A percentile compares a stretch with the other conserved stretches of the same genome.
phyloP scores from a whole-genome alignment of 73 alveolate species.

The Blepharisma japonicum region DNA sequence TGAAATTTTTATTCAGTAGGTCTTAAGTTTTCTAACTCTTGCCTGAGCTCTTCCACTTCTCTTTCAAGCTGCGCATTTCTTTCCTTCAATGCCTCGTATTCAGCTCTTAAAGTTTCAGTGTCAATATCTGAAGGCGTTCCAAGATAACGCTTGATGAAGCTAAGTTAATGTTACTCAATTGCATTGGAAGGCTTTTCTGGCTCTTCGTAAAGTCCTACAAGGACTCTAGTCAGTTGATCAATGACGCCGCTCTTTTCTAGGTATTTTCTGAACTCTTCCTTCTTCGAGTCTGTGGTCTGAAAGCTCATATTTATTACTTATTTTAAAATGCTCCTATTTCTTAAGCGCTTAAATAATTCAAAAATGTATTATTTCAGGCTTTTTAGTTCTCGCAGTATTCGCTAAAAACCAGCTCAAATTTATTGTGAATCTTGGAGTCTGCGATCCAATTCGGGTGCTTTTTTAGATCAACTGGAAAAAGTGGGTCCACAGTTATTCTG shows the following conservation, averaged over 20 bases:
- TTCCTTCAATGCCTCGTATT: slow-evolving; percentile 77
- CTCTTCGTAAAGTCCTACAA: slow-evolving; percentile 90
- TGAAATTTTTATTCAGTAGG: slow-evolving; percentile 33
- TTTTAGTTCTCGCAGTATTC: background rate
- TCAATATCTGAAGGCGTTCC: slow-evolving; percentile 92
- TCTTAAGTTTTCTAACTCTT: slow-evolving; percentile 49
- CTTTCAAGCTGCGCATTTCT: slow-evolving; percentile 67
- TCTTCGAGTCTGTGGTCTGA: slow-evolving; percentile 77
- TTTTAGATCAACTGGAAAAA: slow-evolving; percentile 29
- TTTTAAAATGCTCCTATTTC: too few relatives aligned
- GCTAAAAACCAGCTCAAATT: background rate
- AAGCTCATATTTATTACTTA: slow-evolving; percentile 1
- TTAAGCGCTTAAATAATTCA: too few relatives aligned
- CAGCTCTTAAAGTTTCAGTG: slow-evolving; percentile 75
- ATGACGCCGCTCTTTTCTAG: slow-evolving; percentile 88
- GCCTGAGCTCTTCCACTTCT: slow-evolving; percentile 75
- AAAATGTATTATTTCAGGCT: background rate
- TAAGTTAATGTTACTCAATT: slow-evolving; percentile 52
- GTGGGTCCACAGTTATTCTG: slow-evolving; percentile 65
- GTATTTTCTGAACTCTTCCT: slow-evolving; percentile 91
- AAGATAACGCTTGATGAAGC: slow-evolving; percentile 72
- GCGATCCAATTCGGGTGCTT: background rate
- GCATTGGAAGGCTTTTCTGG: slow-evolving; percentile 92
- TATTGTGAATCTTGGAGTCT: background rate
- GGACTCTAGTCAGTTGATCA: slow-evolving; percentile 86